Percentiles rank a stretch among this genome's conserved stretches.
Evolutionary conservation across 2,329 filamentous ascomycete species (phyloP).

Genomic region (Raffaelea arxii): DNA sequence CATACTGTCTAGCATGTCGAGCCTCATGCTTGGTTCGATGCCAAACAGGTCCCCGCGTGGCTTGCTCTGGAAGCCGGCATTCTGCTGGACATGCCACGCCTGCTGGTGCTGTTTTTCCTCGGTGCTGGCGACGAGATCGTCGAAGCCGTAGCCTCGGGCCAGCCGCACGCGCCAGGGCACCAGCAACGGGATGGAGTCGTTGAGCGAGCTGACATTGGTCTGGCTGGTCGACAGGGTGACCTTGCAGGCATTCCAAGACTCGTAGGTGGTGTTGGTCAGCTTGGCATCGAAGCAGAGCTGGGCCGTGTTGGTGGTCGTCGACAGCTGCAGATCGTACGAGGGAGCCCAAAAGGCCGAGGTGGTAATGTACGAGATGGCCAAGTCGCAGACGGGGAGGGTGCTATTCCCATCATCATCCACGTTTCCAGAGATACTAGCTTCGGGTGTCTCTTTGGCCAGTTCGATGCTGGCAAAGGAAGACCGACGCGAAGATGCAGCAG

Average conservation of each 20-base stretch:
- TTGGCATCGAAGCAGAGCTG: slow-evolving; percentile 52
- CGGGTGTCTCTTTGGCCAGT: slow-evolving; percentile 42
- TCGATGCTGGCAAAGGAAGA: slow-evolving; percentile 42
- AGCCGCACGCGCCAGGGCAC: slow-evolving; percentile 48
- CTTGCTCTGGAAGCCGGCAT: slow-evolving; percentile 13
- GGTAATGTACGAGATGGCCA: slow-evolving; percentile 52
- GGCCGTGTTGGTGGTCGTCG: slow-evolving; percentile 41
- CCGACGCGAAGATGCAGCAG: slow-evolving; percentile 37
- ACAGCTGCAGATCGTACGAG: slow-evolving; percentile 53
- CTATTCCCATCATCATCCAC: not conserved
- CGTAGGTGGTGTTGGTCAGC: slow-evolving; percentile 51
- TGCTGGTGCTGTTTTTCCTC: slow-evolving; percentile 27
- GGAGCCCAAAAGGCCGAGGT: slow-evolving; percentile 48
- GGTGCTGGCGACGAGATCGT: slow-evolving; percentile 25
- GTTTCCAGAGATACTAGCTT: slow-evolving; percentile 23
- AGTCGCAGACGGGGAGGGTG: slow-evolving; percentile 21
- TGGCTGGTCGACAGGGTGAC: slow-evolving; percentile 55
- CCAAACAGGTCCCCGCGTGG: slow-evolving; percentile 27
- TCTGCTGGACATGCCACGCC: slow-evolving; percentile 19
- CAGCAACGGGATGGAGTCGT: slow-evolving; percentile 44
- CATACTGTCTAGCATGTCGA: too few species aligned
- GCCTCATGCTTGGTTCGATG: not conserved
- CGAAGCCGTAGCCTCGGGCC: slow-evolving; percentile 12
- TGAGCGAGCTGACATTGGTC: slow-evolving; percentile 44
- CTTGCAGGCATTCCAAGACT: slow-evolving; percentile 52